These are phyloP conservation scores for Cochlearia excelsa DNA, from an alignment of 345 rosid genomes.

Conservation along the genomic window DNA sequence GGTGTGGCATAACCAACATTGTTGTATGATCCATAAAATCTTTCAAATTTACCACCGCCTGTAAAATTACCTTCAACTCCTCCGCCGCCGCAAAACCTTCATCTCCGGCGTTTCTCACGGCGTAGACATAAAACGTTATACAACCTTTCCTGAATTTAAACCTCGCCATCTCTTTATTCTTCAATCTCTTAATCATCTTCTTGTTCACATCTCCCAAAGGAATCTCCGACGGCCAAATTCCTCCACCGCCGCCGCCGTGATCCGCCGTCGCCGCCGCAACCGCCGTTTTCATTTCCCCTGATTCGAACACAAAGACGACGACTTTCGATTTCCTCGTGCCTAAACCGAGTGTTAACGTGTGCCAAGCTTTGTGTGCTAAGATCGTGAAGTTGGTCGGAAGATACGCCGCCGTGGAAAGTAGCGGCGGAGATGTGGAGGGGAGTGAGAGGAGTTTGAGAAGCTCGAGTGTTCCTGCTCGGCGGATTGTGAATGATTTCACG, in stretches of 20 bases:
- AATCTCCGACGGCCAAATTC: slow-evolving; percentile 76
- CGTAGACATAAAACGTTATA: slow-evolving; percentile 93
- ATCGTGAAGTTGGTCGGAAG: slow-evolving; percentile 92
- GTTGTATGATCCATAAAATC: slow-evolving; percentile 98
- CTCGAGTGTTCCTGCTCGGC: slow-evolving; percentile 73
- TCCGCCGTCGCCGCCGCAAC: slow-evolving; percentile 36
- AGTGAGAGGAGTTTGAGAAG: slow-evolving; percentile 74
- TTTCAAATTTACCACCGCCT: slow-evolving; percentile 82
- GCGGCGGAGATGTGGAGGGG: slow-evolving; percentile 52
- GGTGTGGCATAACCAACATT: slow-evolving; percentile 91
- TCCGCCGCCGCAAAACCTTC: slow-evolving; percentile 68
- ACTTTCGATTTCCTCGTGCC: slow-evolving; percentile 90
- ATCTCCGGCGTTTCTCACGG: slow-evolving; percentile 55
- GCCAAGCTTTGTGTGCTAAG: slow-evolving; percentile 97
- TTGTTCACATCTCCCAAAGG: slow-evolving; percentile 86
- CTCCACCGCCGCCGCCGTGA: neutral
- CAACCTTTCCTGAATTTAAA: slow-evolving; percentile 95
- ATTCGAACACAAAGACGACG: slow-evolving; percentile 71
- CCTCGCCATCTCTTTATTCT: slow-evolving; percentile 75
- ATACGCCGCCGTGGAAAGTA: slow-evolving; percentile 77
- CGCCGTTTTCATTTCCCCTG: slow-evolving; percentile 59
- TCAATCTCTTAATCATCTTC: slow-evolving; percentile 64
- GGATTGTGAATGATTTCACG: slow-evolving; percentile 90
- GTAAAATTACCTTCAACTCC: slow-evolving; percentile 67
- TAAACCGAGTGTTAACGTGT: slow-evolving; percentile 82